Evolutionary conservation across 768 basidiomycete genomes (phyloP), one percentile per base, ranked within the genome.

Genomic region (Agrocybe pediades): DNA sequence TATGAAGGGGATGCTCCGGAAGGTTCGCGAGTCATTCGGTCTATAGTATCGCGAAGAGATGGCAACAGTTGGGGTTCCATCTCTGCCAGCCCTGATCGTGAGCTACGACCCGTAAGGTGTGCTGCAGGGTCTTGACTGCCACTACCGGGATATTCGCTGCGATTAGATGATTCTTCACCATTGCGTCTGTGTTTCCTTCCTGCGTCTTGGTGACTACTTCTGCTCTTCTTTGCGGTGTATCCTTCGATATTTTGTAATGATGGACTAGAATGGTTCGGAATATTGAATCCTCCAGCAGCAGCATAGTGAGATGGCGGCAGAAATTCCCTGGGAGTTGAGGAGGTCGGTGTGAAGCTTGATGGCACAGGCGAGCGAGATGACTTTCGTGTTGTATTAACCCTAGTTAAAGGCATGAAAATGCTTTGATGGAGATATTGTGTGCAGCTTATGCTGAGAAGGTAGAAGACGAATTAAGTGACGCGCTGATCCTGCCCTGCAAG

Each of bases 1-100:
- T 51, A 29, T 15, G 53, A 44, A 9, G 60, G 26, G 9, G 57
- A 54, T 55, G 53, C 49, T 51, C 68, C 68, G 36, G 73, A 74
- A 1, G 82, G 80, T 13, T 77, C 71, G 47, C 78, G 73, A 2
- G 88, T 90, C 88, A 90, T 91, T 42, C 82, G 80, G 59, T 86
- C 80, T 30, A 91, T 78, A 0, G 88, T 91, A 51, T 90, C 88
- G 39, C 82, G 76, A 29, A 91, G 72, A 16, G 87, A 85, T 8
- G 88, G 88, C 30, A 90, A 66, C 3, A 90, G 73, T 23, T 87
- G 81, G 0, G 81, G 72, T 57, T 91, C 88, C 25, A 88, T 65
- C 23, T 84, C 71, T 6, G 85, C 82, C 3, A 88, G 68, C 47
- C 82, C 82, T 9, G 69, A 73, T 16, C 82, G 67, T 48, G 80